Evolutionary conservation across 2,329 filamentous ascomycete species (phyloP).

Genomic region (Neofusicoccum sp.): DNA sequence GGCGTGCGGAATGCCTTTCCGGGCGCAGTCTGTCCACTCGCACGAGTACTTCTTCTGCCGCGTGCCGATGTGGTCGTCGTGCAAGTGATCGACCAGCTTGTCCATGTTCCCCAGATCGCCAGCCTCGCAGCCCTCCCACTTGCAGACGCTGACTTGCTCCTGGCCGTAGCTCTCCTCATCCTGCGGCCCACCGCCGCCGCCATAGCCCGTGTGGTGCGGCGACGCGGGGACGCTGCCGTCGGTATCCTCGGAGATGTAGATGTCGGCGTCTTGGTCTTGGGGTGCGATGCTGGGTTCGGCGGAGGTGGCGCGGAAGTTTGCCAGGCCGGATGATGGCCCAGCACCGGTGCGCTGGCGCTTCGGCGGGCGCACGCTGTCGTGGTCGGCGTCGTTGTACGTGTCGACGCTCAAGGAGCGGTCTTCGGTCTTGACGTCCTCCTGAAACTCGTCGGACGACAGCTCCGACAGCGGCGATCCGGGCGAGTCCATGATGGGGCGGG

Average conservation of each 20-base stretch:
- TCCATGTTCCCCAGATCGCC: constrained; percentile 52
- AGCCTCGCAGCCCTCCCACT: constrained; percentile 52
- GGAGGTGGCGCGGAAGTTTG: constrained; percentile 27
- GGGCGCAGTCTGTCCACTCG: constrained; percentile 86
- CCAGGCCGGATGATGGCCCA: constrained; percentile 13
- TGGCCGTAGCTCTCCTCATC: constrained; percentile 23
- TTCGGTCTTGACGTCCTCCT: constrained; percentile 52
- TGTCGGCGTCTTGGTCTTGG: constrained; percentile 40
- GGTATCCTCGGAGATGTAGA: constrained; percentile 85
- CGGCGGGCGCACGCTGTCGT: constrained; percentile 28
- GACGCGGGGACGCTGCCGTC: constrained; percentile 69
- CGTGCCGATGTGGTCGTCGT: constrained; percentile 90
- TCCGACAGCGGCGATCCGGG: constrained; percentile 64
- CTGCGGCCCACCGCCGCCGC: constrained; percentile 36
- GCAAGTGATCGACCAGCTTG: constrained; percentile 54
- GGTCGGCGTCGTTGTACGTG: constrained; percentile 34
- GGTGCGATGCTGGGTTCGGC: constrained; percentile 23
- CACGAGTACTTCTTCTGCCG: constrained; percentile 97
- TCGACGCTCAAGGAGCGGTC: constrained; percentile 49
- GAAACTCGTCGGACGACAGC: constrained; percentile 62
- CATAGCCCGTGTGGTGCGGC: constrained; percentile 43
- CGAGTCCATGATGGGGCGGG: constrained; percentile 44
- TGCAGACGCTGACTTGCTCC: constrained; percentile 49
- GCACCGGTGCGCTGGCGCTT: constrained; percentile 41
- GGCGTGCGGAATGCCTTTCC: constrained; percentile 88